A percentile compares a stretch with the other conserved stretches of the same genome.
Conservation (phyloP, 345 rosid genomes). For the Jatropha curcas region DNA sequence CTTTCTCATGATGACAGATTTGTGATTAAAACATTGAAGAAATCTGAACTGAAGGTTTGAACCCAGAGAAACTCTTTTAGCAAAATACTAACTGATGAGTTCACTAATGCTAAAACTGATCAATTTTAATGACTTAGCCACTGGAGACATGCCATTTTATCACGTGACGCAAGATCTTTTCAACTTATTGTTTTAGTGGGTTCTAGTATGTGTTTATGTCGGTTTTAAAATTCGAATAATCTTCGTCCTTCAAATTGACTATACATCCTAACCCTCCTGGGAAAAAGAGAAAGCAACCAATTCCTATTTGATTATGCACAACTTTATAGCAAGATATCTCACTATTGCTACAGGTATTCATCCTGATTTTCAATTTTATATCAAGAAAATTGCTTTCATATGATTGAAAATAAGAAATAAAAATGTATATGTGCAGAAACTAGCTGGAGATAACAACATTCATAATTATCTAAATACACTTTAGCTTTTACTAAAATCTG, state of each 20-base stretch:
- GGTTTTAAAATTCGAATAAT: neutral
- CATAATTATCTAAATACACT: neutral
- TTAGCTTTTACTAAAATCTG: neutral
- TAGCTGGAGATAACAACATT: neutral
- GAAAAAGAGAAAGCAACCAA: neutral
- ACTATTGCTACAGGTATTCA: neutral
- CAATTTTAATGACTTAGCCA: neutral
- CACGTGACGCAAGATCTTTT: neutral
- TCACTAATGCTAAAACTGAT: neutral
- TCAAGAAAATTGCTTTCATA: neutral
- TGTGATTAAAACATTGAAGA: slow-evolving; percentile 86
- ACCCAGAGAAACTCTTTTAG: slow-evolving; percentile 5
- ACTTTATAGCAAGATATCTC: neutral
- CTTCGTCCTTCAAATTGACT: neutral
- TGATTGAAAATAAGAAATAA: neutral
- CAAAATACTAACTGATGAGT: neutral
- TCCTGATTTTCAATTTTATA: neutral
- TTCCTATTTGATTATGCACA: slow-evolving; percentile 1
- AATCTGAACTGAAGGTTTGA: slow-evolving; percentile 82
- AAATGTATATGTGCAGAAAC: no score
- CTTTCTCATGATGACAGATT: slow-evolving; percentile 89
- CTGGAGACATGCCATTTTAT: neutral
- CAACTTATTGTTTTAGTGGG: neutral
- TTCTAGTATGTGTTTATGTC: neutral
- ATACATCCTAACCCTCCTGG: neutral